Percentiles rank a stretch among this genome's conserved stretches.
These are phyloP conservation scores for Paragyromitra xinjiangensis DNA, from an alignment of 495 filamentous ascomycete genomes.

Conservation along the genomic window DNA sequence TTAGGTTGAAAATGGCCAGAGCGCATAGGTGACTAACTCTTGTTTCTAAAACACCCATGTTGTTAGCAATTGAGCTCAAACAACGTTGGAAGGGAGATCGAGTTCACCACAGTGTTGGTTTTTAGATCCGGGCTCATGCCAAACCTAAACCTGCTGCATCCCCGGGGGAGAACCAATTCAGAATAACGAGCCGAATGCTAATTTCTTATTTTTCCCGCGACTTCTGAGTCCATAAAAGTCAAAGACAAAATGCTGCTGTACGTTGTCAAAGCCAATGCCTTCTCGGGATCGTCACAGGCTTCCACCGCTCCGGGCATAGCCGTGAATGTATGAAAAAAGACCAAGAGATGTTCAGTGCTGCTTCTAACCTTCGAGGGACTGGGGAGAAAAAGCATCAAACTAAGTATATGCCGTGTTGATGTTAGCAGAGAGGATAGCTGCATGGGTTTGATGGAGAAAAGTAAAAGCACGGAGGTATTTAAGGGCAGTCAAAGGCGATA, in stretches of 20 bases:
- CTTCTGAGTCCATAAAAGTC: not conserved
- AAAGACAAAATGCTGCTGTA: not conserved
- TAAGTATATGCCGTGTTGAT: not conserved
- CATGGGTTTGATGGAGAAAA: not conserved
- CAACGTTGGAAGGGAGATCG: not conserved
- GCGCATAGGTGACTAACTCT: conserved; percentile 7
- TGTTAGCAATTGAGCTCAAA: conserved; percentile 9
- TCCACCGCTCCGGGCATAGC: conserved; percentile 1
- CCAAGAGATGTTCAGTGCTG: not conserved
- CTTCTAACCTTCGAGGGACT: conserved; percentile 8
- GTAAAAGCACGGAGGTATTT: not conserved
- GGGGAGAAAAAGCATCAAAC: conserved; percentile 14
- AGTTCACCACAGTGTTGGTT: conserved; percentile 2
- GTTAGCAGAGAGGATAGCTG: not conserved
- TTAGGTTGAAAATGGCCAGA: conserved; percentile 25
- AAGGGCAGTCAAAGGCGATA: not conserved
- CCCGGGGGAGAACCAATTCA: conserved; percentile 4
- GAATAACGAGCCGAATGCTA: conserved; percentile 13
- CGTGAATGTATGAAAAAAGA: not conserved
- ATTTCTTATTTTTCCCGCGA: conserved; percentile 7
- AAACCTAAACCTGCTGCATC: not conserved
- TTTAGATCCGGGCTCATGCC: conserved; percentile 8
- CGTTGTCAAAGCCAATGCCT: conserved; percentile 1
- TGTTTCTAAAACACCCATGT: conserved; percentile 6
- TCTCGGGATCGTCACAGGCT: not conserved